Conservation (phyloP, 2,329 filamentous ascomycete species). For the Hymenoscyphus infarciens region DNA sequence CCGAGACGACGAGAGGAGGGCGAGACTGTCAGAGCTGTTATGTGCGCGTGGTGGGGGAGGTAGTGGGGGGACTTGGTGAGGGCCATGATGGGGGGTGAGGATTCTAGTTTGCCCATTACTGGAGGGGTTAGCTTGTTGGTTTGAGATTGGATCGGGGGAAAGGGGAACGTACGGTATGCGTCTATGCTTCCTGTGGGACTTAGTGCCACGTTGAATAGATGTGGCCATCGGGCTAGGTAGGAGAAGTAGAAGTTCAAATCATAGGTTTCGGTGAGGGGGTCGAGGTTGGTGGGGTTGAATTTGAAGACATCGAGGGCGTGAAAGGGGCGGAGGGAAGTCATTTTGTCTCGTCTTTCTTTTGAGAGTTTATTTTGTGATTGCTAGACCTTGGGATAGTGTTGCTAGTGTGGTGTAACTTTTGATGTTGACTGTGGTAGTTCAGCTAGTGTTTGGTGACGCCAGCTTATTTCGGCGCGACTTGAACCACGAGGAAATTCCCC, state of each 20-base stretch:
- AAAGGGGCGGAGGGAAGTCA: slow-evolving; percentile 86
- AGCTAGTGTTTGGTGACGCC: neutral
- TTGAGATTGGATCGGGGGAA: slow-evolving; percentile 3
- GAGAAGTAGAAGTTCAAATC: slow-evolving; percentile 93
- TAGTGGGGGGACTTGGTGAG: slow-evolving; percentile 79
- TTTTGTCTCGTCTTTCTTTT: slow-evolving; percentile 36
- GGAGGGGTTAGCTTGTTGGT: slow-evolving; percentile 10
- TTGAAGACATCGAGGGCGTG: slow-evolving; percentile 78
- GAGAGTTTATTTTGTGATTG: neutral
- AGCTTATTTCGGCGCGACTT: neutral
- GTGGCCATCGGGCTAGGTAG: slow-evolving; percentile 94
- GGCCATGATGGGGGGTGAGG: slow-evolving; percentile 62
- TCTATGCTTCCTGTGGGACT: slow-evolving; percentile 84
- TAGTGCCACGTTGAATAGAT: slow-evolving; percentile 88
- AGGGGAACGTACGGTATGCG: slow-evolving; percentile 71
- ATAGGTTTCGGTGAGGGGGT: slow-evolving; percentile 97
- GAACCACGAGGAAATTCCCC: slow-evolving; percentile 2
- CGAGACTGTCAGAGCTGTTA: slow-evolving; percentile 90
- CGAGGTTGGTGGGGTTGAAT: slow-evolving; percentile 92
- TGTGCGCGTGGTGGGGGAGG: slow-evolving; percentile 98
- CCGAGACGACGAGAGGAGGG: slow-evolving; percentile 82
- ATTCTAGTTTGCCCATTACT: slow-evolving; percentile 98
- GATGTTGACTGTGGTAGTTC: neutral
- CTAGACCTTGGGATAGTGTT: no score
- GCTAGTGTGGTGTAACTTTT: no score